Percentiles rank a stretch among this genome's conserved stretches.
Conservation (phyloP, 2,329 filamentous ascomycete species). For the Colletotrichum tamarilloi region DNA sequence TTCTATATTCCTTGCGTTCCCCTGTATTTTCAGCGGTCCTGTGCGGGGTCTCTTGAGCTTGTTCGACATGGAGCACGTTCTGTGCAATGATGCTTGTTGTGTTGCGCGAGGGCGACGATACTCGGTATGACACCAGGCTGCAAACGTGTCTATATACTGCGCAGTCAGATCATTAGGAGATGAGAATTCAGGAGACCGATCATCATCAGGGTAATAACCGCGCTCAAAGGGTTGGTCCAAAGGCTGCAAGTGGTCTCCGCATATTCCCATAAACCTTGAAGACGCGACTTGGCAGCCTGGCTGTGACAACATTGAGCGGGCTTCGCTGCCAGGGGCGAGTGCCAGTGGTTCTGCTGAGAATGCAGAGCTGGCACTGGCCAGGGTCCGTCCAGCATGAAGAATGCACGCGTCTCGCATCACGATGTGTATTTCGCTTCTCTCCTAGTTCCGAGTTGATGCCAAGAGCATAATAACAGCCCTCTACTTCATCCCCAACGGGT, state of each 20-base stretch:
- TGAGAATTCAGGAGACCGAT: neutral
- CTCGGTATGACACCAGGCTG: neutral
- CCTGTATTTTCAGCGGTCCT: neutral
- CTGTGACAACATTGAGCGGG: slow-evolving; percentile 14
- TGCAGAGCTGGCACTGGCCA: neutral
- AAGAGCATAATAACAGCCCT: neutral
- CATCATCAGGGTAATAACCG: slow-evolving; percentile 1
- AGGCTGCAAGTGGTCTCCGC: neutral
- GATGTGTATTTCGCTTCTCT: neutral
- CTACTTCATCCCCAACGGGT: neutral
- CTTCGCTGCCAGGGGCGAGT: neutral
- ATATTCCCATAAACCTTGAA: neutral
- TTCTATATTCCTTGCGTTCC: neutral
- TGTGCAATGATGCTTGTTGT: neutral
- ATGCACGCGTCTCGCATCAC: slow-evolving; percentile 6
- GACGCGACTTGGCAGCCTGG: slow-evolving; percentile 9
- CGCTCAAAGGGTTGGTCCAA: slow-evolving; percentile 3
- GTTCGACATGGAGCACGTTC: slow-evolving; percentile 4
- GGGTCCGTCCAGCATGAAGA: slow-evolving; percentile 1
- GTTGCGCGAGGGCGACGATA: neutral
- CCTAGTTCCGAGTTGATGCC: neutral
- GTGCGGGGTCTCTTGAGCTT: slow-evolving; percentile 11
- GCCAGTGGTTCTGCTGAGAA: neutral
- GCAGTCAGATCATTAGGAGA: neutral
- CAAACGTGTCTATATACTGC: neutral